These are phyloP conservation scores for Blastobotrys malaysiensis DNA, from an alignment of 1,139 yeast species.

Conservation along the genomic window DNA sequence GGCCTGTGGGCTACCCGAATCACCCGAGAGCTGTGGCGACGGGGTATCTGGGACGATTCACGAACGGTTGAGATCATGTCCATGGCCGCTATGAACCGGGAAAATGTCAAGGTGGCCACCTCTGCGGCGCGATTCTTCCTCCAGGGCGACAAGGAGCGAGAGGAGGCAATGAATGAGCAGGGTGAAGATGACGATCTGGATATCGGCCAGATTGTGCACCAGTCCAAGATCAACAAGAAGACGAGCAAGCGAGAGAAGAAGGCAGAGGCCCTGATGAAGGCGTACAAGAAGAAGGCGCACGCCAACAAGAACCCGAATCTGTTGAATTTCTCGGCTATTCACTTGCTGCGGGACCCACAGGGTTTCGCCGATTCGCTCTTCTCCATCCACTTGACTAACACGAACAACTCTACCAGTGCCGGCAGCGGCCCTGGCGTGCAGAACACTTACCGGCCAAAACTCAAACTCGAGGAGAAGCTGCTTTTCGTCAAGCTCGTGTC, in stretches of 20 bases:
- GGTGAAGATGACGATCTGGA: conserved; percentile 55
- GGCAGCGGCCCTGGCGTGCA: conserved; percentile 1
- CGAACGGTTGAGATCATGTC: conserved; percentile 96
- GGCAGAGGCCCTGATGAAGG: conserved; percentile 64
- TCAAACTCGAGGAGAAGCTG: conserved; percentile 83
- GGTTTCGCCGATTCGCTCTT: conserved; percentile 89
- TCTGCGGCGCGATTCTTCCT: conserved; percentile 89
- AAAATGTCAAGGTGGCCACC: conserved; percentile 78
- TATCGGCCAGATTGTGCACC: conserved; percentile 60
- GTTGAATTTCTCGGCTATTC: conserved; percentile 90
- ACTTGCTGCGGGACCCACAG: conserved; percentile 91
- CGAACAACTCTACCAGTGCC: conserved; percentile 33
- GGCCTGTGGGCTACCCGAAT: conserved; percentile 96
- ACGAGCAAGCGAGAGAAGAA: conserved; percentile 73
- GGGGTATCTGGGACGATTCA: conserved; percentile 97
- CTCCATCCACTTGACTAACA: conserved; percentile 64
- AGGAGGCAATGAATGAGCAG: conserved; percentile 67
- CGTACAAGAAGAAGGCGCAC: conserved; percentile 53
- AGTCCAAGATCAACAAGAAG: conserved; percentile 77
- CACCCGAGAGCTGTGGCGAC: conserved; percentile 92
- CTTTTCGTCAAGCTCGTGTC: conserved; percentile 81
- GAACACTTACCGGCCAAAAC: conserved; percentile 35
- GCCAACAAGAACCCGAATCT: conserved; percentile 47
- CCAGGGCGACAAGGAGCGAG: conserved; percentile 95
- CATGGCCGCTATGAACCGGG: conserved; percentile 76